Evolutionary conservation across 176 grass and related monocot species (phyloP), one percentile per base, ranked within the genome.

Genomic region (Eremochloa ophiuroides): DNA sequence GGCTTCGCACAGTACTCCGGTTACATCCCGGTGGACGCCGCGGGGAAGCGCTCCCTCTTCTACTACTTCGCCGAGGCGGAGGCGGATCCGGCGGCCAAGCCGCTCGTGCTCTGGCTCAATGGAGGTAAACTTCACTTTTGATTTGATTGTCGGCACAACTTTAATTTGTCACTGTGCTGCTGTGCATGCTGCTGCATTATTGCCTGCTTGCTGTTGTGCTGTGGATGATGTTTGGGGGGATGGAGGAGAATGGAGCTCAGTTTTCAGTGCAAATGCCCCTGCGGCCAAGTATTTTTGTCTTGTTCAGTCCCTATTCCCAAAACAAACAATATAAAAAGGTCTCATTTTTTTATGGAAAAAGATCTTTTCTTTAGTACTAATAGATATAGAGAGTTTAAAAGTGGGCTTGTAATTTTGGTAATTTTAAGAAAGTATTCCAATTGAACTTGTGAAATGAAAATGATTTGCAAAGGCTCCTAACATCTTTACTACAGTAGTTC

Each of bases 81-180:
- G 92, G 64, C 90, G 60, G 88, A 94, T 85, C 86, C 95, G n/a
- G 73, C 86, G 13, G 76, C 92, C 44, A 98, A 94, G 78, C 92
- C 95, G 41, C 95, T 98, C 11, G 90, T 98, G 71, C 95, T 98
- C 87, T 98, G 95, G 95, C 80, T 98, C 58, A 98, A 98, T 59
- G 95, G 95, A 98, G 95, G 95, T 98, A 89, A 82, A 34, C 22
- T 10, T 58, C 25, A 0, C 27, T 50, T 43, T 46, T 53, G 22
- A 25, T 8, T 55, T 55, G 53, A 56, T 23, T 43, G 59, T 71
- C 63, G 37, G 39, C 22, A 2, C 6, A 83, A 27, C 7, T 5
- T 35, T n/a, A n/a, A n/a, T 4, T 0, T 66, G 62, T 60, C 43
- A 28, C 44, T 72, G 83, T 72, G 25, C 58, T 72, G 25, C 58